phyloP scores from a whole-genome alignment of 192 early-diverging fungal species.

The Radiomyces spectabilis region DNA sequence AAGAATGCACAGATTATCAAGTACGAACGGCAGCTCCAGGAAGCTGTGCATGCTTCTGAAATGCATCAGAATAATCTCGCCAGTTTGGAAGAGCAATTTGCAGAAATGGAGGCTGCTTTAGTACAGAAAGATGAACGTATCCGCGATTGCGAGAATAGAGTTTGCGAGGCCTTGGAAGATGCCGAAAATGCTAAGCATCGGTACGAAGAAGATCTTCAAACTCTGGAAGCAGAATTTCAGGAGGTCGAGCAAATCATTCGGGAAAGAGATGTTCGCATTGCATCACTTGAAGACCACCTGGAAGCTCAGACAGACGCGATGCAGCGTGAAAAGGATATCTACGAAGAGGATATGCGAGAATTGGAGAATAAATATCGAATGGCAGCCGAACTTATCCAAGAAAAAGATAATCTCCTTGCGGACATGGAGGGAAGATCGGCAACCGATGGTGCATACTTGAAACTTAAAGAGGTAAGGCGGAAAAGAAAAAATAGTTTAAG shows the following conservation, averaged over 20 bases:
- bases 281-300: conserved; percentile 2
- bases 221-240: not conserved
- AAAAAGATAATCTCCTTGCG: not conserved
- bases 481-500: not conserved
- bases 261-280: conserved; percentile 15
- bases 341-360: conserved; percentile 7
- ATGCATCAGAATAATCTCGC: too few relatives aligned
- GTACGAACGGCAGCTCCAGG: too few relatives aligned
- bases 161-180: not conserved
- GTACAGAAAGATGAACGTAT: not conserved
- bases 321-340: conserved; percentile 4
- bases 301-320: conserved; percentile 9
- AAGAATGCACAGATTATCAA: too few relatives aligned
- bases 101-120: too few relatives aligned
- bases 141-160: not conserved
- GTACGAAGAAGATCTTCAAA: conserved; percentile 2
- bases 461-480: not conserved
- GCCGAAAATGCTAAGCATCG: conserved; percentile 1
- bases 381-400: not conserved
- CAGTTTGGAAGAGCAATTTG: not conserved
- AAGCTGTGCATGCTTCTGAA: too few relatives aligned
- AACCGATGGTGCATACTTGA: not conserved
- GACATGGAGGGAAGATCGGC: not conserved
- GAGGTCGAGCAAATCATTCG: conserved; percentile 3
- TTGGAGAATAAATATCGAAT: not conserved